Base-by-base conservation (phyloP, 2,329 filamentous ascomycete species). In the Zymoseptoria passerinii region DNA sequence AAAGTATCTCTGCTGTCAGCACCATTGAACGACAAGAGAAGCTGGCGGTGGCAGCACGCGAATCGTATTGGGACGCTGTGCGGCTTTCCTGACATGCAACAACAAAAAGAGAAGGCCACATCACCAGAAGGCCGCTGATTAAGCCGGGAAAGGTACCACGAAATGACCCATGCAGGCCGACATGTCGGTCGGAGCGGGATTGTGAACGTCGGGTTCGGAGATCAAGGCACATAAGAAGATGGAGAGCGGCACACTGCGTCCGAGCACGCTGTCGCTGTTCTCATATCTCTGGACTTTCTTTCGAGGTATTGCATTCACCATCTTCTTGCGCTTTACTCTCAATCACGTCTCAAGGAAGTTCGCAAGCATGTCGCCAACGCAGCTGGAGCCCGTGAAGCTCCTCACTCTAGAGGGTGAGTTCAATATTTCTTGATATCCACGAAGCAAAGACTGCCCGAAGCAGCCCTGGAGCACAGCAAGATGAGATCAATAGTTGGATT, bases 361-460 rank as follows among this genome's bases (percentile, higher is more conserved):
- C 40, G 29, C 28, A 62, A 60, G 58, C 56, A 61, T 61, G 60
- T 59, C 56, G 63, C 60, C 59, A 23, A 65, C 63, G 8, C 64
- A 66, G 62, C 67, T 69, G 54, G 68, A 70, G 60, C 69, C 69
- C 9, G 67, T 70, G 50, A 71, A 71, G 65, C 61, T 67, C 64
- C 67, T 72, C 61, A 66, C 61, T 53, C 64, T 67, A 56, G 70
- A 71, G 60, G 70, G 70, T 72, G 61, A 67, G 69, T 68, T 28
- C 28, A 35, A 5, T n/a, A 28, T 48, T 40, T 20, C 52, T 27
- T 48, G 23, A n/a, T 48, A n/a, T 23, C n/a, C 16, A 13, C 35
- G 29, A 48, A 50, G 48, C 35, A n/a, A 27, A 10, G 29, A 50
- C 9, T 53, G 23, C 23, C 23, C 2, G 23, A 2, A 2, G 23